These are phyloP conservation scores for Phyllosticta paracitricarpa DNA, from an alignment of 2,329 filamentous ascomycete species.

Conservation along the genomic window DNA sequence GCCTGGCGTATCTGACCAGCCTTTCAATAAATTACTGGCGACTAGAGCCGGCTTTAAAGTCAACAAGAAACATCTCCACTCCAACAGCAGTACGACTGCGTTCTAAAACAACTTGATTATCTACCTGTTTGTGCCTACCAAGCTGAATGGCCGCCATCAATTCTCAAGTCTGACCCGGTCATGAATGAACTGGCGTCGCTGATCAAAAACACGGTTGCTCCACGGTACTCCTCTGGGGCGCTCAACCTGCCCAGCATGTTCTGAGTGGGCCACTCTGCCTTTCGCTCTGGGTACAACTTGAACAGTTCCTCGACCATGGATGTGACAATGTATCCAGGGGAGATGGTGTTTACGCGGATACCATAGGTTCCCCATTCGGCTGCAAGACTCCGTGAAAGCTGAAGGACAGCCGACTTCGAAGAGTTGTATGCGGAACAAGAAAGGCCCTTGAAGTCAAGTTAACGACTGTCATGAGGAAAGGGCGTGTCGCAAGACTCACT, in stretches of 20 bases:
- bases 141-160: slow-evolving; percentile 29
- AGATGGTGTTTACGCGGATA: slow-evolving; percentile 74
- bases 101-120: background rate
- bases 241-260: slow-evolving; percentile 61
- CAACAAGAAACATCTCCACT: background rate
- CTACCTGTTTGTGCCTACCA: slow-evolving; percentile 20
- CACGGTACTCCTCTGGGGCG: slow-evolving; percentile 26
- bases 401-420: slow-evolving; percentile 64
- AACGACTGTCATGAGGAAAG: background rate
- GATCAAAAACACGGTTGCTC: slow-evolving; percentile 29
- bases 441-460: slow-evolving; percentile 38
- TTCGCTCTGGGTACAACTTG: slow-evolving; percentile 58
- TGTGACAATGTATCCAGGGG: slow-evolving; percentile 69
- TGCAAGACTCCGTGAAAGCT: slow-evolving; percentile 61
- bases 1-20: background rate
- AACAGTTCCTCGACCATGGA: slow-evolving; percentile 79
- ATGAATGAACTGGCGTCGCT: slow-evolving; percentile 33
- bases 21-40: background rate
- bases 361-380: slow-evolving; percentile 62
- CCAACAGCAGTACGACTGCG: background rate
- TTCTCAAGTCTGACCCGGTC: slow-evolving; percentile 29
- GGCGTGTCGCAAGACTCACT: slow-evolving; percentile 36
- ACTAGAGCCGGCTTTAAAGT: background rate
- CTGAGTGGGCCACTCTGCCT: slow-evolving; percentile 63
- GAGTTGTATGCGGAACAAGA: slow-evolving; percentile 65